These are phyloP conservation scores for Abelmoschus esculentus DNA, from an alignment of 345 rosid species.

Conservation along the genomic window DNA sequence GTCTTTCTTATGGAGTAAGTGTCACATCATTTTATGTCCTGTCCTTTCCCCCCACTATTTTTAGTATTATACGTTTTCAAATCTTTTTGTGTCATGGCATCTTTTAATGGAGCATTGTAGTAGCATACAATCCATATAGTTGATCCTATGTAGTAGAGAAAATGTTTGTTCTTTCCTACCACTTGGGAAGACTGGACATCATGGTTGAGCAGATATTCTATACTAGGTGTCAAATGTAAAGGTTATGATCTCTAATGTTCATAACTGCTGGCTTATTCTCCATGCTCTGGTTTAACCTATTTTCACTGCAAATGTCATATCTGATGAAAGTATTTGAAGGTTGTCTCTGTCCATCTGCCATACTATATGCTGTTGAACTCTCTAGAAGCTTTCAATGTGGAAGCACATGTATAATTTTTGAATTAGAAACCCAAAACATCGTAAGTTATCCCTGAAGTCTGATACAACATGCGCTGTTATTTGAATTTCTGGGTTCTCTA, in stretches of 20 bases:
- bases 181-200: neutral
- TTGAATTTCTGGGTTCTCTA: neutral
- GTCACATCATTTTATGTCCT: constrained; percentile 3
- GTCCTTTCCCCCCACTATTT: neutral
- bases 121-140: neutral
- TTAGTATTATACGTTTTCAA: neutral
- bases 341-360: neutral
- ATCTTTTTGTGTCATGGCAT: neutral
- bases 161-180: neutral
- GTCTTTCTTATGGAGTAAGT: constrained; percentile 95
- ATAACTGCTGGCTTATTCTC: neutral
- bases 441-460: neutral
- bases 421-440: neutral
- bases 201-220: neutral
- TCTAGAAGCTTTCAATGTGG: neutral
- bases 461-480: neutral
- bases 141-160: neutral
- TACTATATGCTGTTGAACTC: neutral
- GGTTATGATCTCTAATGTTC: neutral
- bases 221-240: neutral
- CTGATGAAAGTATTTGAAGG: neutral
- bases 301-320: neutral
- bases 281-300: neutral
- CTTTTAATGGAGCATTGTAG: neutral
- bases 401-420: neutral